Percentiles rank a stretch among this genome's conserved stretches.
Conservation (phyloP, 257 asterid species). For the Solanum lignicaule region DNA sequence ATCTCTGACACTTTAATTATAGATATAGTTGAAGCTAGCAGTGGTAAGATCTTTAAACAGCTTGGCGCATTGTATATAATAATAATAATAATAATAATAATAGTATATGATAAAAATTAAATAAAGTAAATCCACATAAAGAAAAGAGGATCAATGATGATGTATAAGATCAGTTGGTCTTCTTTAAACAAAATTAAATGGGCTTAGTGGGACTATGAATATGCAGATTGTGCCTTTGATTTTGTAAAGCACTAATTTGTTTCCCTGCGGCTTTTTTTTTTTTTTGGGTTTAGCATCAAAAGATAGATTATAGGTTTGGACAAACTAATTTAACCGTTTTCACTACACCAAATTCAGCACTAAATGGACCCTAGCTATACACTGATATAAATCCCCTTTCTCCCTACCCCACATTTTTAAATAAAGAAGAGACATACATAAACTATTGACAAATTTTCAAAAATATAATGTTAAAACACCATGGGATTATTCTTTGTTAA, state of each 20-base stretch:
- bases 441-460: background rate
- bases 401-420: background rate
- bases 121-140: background rate
- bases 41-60: background rate
- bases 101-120: background rate
- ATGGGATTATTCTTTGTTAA: background rate
- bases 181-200: background rate
- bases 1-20: background rate
- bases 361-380: background rate
- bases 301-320: background rate
- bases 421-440: background rate
- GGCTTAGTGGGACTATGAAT: background rate
- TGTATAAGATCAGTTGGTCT: background rate
- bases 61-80: background rate
- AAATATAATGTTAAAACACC: background rate
- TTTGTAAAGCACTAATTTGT: conserved; percentile 1
- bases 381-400: background rate
- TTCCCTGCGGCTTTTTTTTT: background rate
- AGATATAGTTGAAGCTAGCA: background rate
- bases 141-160: background rate
- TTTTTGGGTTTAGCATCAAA: background rate
- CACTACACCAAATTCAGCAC: background rate
- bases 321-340: background rate
- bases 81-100: background rate
- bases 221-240: background rate